A percentile compares a stretch with the other conserved stretches of the same genome.
Conservation (phyloP, 345 rosid species). For the Arabidopsis thaliana region TAIR10.1 NC_003071.7:11336501-11337000, state of each 20-base stretch:
- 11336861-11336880: neutral
- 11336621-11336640: neutral
- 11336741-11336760: slow-evolving; percentile 4
- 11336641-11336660: slow-evolving; percentile 32
- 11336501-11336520: slow-evolving; percentile 2
- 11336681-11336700: slow-evolving; percentile 19
- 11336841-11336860: neutral
- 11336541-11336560: neutral
- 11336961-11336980: too few species aligned
- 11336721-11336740: slow-evolving; percentile 36
- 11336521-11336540: neutral
- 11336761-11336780: neutral
- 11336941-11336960: neutral
- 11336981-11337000: too few species aligned
- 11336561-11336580: too few species aligned
- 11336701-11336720: slow-evolving; percentile 5
- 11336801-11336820: neutral
- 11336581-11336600: too few species aligned
- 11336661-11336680: slow-evolving; percentile 32
- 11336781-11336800: slow-evolving; percentile 2
- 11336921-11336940: slow-evolving; percentile 12
- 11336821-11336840: neutral
- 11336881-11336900: neutral
- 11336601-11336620: too few species aligned
- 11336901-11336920: neutral